These are phyloP conservation scores for Sarocladiaceae sp. DNA, from an alignment of 2,329 filamentous ascomycete species.

Conservation along the genomic window DNA sequence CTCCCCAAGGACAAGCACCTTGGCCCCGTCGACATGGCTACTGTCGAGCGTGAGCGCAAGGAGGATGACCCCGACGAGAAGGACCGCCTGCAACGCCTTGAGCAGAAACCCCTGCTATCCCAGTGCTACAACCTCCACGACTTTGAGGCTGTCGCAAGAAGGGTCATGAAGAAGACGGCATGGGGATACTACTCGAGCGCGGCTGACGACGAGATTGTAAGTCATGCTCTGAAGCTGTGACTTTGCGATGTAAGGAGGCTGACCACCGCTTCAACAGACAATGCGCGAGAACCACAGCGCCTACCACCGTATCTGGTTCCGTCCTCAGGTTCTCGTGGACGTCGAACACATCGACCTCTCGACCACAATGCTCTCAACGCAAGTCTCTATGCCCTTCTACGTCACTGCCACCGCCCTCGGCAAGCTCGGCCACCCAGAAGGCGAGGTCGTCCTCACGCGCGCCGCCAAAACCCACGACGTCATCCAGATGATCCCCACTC, in stretches of 20 bases:
- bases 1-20: slow-evolving; percentile 80
- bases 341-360: slow-evolving; percentile 81
- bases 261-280: slow-evolving; percentile 47
- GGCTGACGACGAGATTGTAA: slow-evolving; percentile 47
- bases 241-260: no score
- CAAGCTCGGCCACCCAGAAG: slow-evolving; percentile 89
- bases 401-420: slow-evolving; percentile 93
- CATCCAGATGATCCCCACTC: slow-evolving; percentile 96
- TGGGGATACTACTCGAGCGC: slow-evolving; percentile 98
- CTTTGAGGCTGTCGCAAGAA: slow-evolving; percentile 87
- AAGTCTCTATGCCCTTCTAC: slow-evolving; percentile 83
- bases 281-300: slow-evolving; percentile 92
- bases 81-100: slow-evolving; percentile 67
- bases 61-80: slow-evolving; percentile 55
- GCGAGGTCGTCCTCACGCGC: slow-evolving; percentile 83
- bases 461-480: slow-evolving; percentile 82
- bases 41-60: slow-evolving; percentile 65
- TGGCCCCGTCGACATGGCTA: slow-evolving; percentile 82
- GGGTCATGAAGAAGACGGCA: slow-evolving; percentile 90
- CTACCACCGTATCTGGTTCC: slow-evolving; percentile 97
- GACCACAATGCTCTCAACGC: slow-evolving; percentile 90
- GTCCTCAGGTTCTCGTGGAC: slow-evolving; percentile 80
- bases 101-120: slow-evolving; percentile 69
- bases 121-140: slow-evolving; percentile 93
- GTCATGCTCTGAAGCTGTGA: slow-evolving; percentile 11